Conservation (phyloP, 768 basidiomycete genomes). For the Cantharellus anzutake region DNA sequence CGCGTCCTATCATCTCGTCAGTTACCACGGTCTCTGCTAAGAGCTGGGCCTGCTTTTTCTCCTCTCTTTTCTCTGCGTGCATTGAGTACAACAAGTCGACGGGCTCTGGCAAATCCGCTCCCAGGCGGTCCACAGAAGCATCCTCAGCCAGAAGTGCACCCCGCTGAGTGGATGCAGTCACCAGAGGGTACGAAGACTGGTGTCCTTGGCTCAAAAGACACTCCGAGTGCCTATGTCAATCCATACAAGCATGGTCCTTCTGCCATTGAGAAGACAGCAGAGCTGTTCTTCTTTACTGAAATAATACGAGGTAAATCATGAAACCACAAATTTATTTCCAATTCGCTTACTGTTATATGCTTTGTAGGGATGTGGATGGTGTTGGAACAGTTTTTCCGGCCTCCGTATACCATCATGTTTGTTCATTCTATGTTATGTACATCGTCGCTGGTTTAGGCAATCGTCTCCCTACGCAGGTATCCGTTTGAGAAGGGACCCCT, state of each 20-base stretch:
- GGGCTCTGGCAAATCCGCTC: not conserved
- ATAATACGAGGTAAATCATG: constrained; percentile 66
- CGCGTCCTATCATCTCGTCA: not conserved
- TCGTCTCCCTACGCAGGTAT: constrained; percentile 31
- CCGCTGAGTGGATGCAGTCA: constrained; percentile 4
- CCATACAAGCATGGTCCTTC: constrained; percentile 65
- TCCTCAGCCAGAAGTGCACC: not conserved
- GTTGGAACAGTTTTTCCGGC: constrained; percentile 74
- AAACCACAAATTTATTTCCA: not conserved
- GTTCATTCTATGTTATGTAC: not conserved
- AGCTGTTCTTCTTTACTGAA: constrained; percentile 97
- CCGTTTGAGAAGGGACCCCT: constrained; percentile 97
- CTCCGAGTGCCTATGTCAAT: constrained; percentile 20
- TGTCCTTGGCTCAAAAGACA: not conserved
- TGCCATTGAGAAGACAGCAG: constrained; percentile 89
- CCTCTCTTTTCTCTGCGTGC: constrained; percentile 19
- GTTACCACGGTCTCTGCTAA: constrained; percentile 10
- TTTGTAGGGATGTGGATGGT: constrained; percentile 92
- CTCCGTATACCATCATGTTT: constrained; percentile 84
- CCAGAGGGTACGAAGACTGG: not conserved
- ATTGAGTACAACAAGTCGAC: constrained; percentile 23
- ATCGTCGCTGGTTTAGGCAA: constrained; percentile 9
- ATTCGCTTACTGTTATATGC: not conserved
- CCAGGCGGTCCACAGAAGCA: not conserved
- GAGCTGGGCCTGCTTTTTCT: constrained; percentile 8